A percentile compares a stretch with the other conserved stretches of the same genome.
These are phyloP conservation scores for Phytophthora fragariaefolia DNA, from an alignment of 352 stramenopile species.

Conservation along the genomic window DNA sequence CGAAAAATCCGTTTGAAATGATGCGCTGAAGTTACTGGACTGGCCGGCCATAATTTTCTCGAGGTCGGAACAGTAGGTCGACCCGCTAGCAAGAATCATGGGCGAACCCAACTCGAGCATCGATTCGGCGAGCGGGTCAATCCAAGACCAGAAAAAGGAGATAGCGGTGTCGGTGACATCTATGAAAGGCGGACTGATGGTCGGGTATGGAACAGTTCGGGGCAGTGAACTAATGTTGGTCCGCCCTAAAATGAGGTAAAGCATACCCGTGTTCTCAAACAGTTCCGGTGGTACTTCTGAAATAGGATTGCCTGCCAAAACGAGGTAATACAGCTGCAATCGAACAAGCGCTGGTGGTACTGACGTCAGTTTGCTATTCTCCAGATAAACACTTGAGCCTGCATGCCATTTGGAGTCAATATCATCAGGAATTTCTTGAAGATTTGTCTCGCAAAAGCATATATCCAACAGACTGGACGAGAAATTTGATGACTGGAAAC, in stretches of 20 bases:
- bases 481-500: conserved; percentile 44
- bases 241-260: conserved; percentile 18
- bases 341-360: conserved; percentile 18
- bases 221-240: conserved; percentile 22
- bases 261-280: conserved; percentile 14
- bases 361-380: conserved; percentile 20
- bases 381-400: conserved; percentile 10
- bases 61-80: conserved; percentile 24
- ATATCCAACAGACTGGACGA: conserved; percentile 35
- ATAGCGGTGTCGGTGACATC: conserved; percentile 22
- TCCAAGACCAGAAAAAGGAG: conserved; percentile 33
- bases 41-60: conserved; percentile 16
- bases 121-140: conserved; percentile 24
- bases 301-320: conserved; percentile 26
- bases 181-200: neutral
- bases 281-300: conserved; percentile 17
- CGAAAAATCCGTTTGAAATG: conserved; percentile 1
- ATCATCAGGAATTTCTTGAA: conserved; percentile 40
- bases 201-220: conserved; percentile 1
- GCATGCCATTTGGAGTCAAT: conserved; percentile 43
- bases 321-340: conserved; percentile 25
- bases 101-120: conserved; percentile 10
- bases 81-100: conserved; percentile 18
- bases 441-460: conserved; percentile 42
- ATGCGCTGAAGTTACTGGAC: conserved; percentile 8